Percentiles rank a stretch among this genome's conserved stretches.
phyloP scores from a whole-genome alignment of 2,329 filamentous ascomycete species.

The Leptosphaerulina australis region DNA sequence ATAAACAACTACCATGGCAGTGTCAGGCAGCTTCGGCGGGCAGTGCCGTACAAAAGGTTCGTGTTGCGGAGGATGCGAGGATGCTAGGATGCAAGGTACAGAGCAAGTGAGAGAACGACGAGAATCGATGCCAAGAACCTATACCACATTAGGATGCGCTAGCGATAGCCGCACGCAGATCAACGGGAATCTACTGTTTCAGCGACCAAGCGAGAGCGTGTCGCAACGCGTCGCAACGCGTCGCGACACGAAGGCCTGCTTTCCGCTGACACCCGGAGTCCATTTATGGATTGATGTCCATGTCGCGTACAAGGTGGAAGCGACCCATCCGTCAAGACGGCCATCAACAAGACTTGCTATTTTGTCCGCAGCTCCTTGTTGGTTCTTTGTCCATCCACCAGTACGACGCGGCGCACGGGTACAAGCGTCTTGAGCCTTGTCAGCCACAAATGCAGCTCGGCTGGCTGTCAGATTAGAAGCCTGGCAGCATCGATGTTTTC shows the following conservation, averaged over 20 bases:
- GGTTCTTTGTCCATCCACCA: neutral
- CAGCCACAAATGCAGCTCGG: slow-evolving; percentile 25
- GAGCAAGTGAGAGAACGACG: slow-evolving; percentile 10
- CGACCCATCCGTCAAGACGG: neutral
- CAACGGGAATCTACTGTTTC: slow-evolving; percentile 34
- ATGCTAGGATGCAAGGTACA: slow-evolving; percentile 10
- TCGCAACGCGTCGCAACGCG: slow-evolving; percentile 30
- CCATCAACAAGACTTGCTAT: slow-evolving; percentile 7
- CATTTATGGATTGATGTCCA: slow-evolving; percentile 2
- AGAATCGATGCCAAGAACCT: slow-evolving; percentile 5
- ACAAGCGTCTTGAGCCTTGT: slow-evolving; percentile 23
- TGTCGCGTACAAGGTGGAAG: slow-evolving; percentile 7
- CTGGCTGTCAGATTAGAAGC: slow-evolving; percentile 30
- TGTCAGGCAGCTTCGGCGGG: neutral
- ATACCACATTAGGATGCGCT: too few species aligned
- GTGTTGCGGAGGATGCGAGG: slow-evolving; percentile 3
- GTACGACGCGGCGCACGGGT: slow-evolving; percentile 11
- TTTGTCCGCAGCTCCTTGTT: neutral
- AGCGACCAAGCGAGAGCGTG: slow-evolving; percentile 33
- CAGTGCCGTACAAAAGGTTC: neutral
- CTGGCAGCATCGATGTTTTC: slow-evolving; percentile 13
- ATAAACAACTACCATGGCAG: neutral
- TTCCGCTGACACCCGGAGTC: slow-evolving; percentile 19
- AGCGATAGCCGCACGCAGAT: slow-evolving; percentile 45
- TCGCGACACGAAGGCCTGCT: slow-evolving; percentile 30